Conservation (phyloP, 768 basidiomycete genomes). For the Xerocomus spinulosus region DNA sequence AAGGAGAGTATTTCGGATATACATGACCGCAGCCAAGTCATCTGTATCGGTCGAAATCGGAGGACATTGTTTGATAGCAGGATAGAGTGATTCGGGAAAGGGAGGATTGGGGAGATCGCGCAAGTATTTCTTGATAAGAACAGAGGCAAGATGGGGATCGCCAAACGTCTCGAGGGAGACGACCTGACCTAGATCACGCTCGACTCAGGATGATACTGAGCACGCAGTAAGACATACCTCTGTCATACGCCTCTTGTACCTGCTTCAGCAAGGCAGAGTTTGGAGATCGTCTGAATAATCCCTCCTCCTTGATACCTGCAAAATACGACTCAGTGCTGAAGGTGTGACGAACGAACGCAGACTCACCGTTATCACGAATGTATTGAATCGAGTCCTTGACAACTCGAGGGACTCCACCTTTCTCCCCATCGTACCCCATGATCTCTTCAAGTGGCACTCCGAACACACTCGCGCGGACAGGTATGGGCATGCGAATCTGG, state of each 20-base stretch:
- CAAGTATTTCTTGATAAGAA: slow-evolving; percentile 81
- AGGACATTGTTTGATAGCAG: slow-evolving; percentile 65
- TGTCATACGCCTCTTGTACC: slow-evolving; percentile 79
- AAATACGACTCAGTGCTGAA: background rate
- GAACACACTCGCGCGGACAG: slow-evolving; percentile 60
- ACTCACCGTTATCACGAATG: slow-evolving; percentile 52
- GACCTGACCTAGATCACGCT: slow-evolving; percentile 52
- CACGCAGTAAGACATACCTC: slow-evolving; percentile 42
- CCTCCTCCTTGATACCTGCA: slow-evolving; percentile 61
- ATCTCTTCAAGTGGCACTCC: slow-evolving; percentile 77
- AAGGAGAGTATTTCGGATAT: slow-evolving; percentile 66
- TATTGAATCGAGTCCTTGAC: slow-evolving; percentile 72
- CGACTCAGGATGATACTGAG: slow-evolving; percentile 1
- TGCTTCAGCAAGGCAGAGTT: slow-evolving; percentile 63
- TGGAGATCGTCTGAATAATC: slow-evolving; percentile 80
- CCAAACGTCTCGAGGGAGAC: slow-evolving; percentile 72
- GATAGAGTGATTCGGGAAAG: slow-evolving; percentile 70
- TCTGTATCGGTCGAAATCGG: slow-evolving; percentile 43
- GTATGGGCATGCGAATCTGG: slow-evolving; percentile 62
- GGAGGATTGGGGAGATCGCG: slow-evolving; percentile 75
- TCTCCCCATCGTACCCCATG: slow-evolving; percentile 82
- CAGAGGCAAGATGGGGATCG: slow-evolving; percentile 79
- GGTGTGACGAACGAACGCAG: background rate
- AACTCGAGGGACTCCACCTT: slow-evolving; percentile 76
- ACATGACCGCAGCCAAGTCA: slow-evolving; percentile 55